phyloP scores from a whole-genome alignment of 2,329 filamentous ascomycete species.

The Diaporthe vaccinii region DNA sequence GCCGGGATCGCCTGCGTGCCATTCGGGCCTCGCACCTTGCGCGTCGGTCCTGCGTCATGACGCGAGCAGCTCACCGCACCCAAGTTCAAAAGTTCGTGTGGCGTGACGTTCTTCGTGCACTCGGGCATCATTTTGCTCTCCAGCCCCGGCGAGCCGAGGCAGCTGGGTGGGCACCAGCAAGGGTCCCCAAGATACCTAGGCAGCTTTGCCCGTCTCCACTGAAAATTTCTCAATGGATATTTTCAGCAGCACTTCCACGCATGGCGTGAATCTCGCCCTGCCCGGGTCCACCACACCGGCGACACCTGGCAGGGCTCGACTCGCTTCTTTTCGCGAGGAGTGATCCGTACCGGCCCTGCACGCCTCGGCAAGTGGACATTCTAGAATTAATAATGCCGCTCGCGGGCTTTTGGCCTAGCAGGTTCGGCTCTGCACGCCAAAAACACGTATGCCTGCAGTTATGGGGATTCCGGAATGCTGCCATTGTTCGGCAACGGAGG shows the following conservation, averaged over 20 bases:
- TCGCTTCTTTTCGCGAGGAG: not conserved
- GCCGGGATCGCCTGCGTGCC: not conserved
- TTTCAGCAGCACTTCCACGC: constrained; percentile 21
- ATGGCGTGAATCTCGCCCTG: constrained; percentile 28
- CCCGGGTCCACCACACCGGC: constrained; percentile 18
- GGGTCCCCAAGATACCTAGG: constrained; percentile 15
- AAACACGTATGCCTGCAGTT: not conserved
- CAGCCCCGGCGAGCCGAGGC: constrained; percentile 36
- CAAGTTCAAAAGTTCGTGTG: not conserved
- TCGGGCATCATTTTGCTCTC: constrained; percentile 22
- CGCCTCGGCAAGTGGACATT: constrained; percentile 39
- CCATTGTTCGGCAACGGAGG: not conserved
- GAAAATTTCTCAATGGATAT: constrained; percentile 23
- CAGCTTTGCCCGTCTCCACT: constrained; percentile 21
- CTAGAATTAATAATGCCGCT: not conserved
- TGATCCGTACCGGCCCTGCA: constrained; percentile 11
- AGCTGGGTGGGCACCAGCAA: not conserved
- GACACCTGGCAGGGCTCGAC: constrained; percentile 13
- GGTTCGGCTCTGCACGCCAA: not conserved
- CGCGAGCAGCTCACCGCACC: not conserved
- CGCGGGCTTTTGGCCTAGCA: not conserved
- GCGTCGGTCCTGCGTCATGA: constrained; percentile 8
- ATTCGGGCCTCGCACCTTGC: not conserved
- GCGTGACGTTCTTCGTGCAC: not conserved
- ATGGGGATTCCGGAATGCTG: constrained; percentile 9